Evolutionary conservation across 2,329 filamentous ascomycete genomes (phyloP), one percentile per base, ranked within the genome.

Genomic region (Calonectria pteridis): DNA sequence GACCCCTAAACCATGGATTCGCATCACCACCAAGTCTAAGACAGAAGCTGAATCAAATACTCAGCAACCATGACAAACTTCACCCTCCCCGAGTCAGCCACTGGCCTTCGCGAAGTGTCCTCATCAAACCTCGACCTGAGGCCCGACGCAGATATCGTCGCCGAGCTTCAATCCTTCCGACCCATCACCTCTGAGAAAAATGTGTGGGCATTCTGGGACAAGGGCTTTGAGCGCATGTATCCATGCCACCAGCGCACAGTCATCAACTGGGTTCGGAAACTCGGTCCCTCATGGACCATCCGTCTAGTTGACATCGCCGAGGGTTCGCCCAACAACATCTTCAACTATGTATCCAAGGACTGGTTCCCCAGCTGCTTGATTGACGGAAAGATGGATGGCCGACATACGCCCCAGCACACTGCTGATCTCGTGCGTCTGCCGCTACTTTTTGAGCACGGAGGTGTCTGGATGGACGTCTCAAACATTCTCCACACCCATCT

Each of bases 341-440:
- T 62, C 33, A 62, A 62, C 55, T 28, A 40, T 29, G 55, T 62
- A 4, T 62, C 55, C 10, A 16, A 40, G 23, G 33, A 40, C 35
- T 77, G 83, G 58, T 80, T 82, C 9, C 81, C 85, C 0, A 64
- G 73, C 6, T 69, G 67, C 0, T 79, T 79, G 46, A 6, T 72
- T 5, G 69, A 78, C 7, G 74, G 82, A 79, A 85, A 79, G 0
- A 87, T 88, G 85, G 78, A 83, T 20, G 86, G 86, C 0, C 82
- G 72, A 59, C 51, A 83, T 58, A 80, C 83, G 2, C 84, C 85
- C 0, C 86, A 85, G 2, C 88, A 90, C 73, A 84, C 83, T 0
- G 86, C 86, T 3, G 89, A 90, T 67, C 81, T 89, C 0, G 79
- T 89, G 6, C 85, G 88, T 0, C 81, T 87, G 0, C 82, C 86